Base-by-base conservation (phyloP, 1,139 yeast genomes). In the Yamadazyma buinensis region DNA sequence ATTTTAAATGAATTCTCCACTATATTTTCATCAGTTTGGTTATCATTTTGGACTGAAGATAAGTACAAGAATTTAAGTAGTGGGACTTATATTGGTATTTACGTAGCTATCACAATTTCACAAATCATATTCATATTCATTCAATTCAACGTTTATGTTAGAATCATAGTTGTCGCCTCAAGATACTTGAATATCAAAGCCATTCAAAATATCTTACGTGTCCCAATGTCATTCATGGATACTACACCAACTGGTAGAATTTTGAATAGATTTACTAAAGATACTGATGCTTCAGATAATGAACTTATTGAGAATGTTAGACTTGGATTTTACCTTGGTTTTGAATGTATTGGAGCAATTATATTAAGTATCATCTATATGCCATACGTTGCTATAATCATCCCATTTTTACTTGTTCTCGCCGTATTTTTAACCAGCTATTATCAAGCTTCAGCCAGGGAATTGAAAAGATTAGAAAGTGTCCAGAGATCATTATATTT, bases 281-380 rank as follows among this genome's bases (percentile, higher is more conserved):
- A 87, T 56, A 82, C 94, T 0, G 95, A 86, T 52, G 80, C 81
- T 23, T 62, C 86, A 48, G 96, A 87, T 54, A 84, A 83, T 51
- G 87, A 82, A 49, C 64, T 80, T 37, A 75, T 80, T 28, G 83
- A 78, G 44, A 79, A 75, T 51, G 45, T 75, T 32, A 67, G 84
- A 49, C 51, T 78, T 40, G 59, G 75, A 37, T 47, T 73, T 30
- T 72, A 67, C 37, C 69, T 80, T 1, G 48, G 73, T 21, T 69
- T 80, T 22, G 72, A 71, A 38, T 72, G 83, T 34, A 43, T 75
- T 33, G 88, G 90, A 43, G 77, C 83, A 7, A 47, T 83, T 36
- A 68, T 80, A 24, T 70, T 84, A 46, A 78, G 87, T 52, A 67
- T 84, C 31, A 65, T 77, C 48, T 84, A 82, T 51, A 61, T 84